These are phyloP conservation scores for Apiospora kogelbergensis DNA, from an alignment of 2,329 filamentous ascomycete genomes.

Conservation along the genomic window DNA sequence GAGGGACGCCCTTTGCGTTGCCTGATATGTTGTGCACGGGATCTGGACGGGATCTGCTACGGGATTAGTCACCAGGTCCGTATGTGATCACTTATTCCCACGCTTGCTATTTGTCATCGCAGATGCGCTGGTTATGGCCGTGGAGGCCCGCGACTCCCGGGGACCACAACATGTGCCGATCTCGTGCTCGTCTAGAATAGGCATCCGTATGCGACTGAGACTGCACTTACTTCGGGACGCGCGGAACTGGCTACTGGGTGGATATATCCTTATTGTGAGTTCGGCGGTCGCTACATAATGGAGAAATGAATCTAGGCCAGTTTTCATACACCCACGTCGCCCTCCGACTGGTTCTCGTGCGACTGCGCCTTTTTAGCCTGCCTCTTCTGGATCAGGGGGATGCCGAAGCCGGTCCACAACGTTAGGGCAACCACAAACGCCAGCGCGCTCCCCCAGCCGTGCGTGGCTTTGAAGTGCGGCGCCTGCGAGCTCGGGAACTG, in stretches of 20 bases:
- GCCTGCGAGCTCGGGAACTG: slow-evolving; percentile 37
- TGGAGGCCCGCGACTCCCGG: neutral
- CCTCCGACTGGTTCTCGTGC: neutral
- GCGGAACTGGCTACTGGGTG: neutral
- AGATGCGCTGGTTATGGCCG: too few species aligned
- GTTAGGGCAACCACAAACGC: slow-evolving; percentile 17
- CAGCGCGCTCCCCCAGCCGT: slow-evolving; percentile 31
- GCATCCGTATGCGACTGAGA: neutral
- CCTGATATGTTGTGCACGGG: too few species aligned
- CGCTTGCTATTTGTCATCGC: too few species aligned
- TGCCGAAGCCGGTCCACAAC: slow-evolving; percentile 16
- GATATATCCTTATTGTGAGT: neutral
- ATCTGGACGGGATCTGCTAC: too few species aligned
- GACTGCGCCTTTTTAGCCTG: slow-evolving; percentile 1
- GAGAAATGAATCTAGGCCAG: neutral
- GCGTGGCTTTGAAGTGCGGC: slow-evolving; percentile 33
- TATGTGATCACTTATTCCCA: too few species aligned
- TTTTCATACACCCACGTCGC: neutral
- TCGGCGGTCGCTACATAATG: neutral
- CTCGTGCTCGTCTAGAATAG: neutral
- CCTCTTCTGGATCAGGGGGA: slow-evolving; percentile 22
- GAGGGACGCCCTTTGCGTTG: too few species aligned
- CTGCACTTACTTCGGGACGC: neutral
- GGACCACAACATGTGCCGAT: too few species aligned
- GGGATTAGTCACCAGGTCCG: too few species aligned